Conservation (phyloP, 345 rosid genomes). For the Conringia planisiliqua region DNA sequence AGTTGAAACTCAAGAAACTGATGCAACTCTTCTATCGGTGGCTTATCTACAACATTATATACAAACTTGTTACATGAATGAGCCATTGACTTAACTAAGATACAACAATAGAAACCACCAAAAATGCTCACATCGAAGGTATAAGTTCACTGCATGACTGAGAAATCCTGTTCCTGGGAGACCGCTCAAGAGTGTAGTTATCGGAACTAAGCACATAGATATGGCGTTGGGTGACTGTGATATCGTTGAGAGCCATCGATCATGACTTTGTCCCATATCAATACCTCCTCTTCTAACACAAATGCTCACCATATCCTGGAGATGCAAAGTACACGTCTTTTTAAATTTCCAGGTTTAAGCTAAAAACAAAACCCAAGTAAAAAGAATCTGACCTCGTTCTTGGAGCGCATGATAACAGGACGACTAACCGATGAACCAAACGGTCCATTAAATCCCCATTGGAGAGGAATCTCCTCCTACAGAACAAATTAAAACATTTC, state of each 20-base stretch:
- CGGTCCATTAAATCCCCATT: slow-evolving; percentile 42
- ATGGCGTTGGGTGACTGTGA: slow-evolving; percentile 75
- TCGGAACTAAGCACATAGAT: slow-evolving; percentile 91
- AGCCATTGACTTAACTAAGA: slow-evolving; percentile 7
- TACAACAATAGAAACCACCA: not conserved
- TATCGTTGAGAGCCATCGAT: slow-evolving; percentile 81
- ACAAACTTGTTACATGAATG: not conserved
- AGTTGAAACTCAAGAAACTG: slow-evolving; percentile 93
- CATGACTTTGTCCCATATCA: slow-evolving; percentile 69
- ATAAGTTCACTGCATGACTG: slow-evolving; percentile 83
- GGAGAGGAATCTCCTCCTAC: slow-evolving; percentile 47
- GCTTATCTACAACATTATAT: slow-evolving; percentile 68
- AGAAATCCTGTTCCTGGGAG: slow-evolving; percentile 84
- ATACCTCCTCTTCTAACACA: slow-evolving; percentile 68
- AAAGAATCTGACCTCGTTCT: slow-evolving; percentile 57
- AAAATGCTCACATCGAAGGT: slow-evolving; percentile 72
- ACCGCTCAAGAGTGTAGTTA: slow-evolving; percentile 79
- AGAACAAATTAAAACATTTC: not conserved
- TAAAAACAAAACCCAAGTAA: not conserved
- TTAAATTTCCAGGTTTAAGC: not conserved
- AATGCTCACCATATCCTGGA: slow-evolving; percentile 54
- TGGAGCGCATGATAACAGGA: slow-evolving; percentile 43
- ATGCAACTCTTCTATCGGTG: slow-evolving; percentile 83
- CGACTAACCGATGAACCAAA: slow-evolving; percentile 41
- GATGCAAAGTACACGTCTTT: not conserved